These are phyloP conservation scores for Trametes sanguinea DNA, from an alignment of 768 basidiomycete species.

Conservation along the genomic window DNA sequence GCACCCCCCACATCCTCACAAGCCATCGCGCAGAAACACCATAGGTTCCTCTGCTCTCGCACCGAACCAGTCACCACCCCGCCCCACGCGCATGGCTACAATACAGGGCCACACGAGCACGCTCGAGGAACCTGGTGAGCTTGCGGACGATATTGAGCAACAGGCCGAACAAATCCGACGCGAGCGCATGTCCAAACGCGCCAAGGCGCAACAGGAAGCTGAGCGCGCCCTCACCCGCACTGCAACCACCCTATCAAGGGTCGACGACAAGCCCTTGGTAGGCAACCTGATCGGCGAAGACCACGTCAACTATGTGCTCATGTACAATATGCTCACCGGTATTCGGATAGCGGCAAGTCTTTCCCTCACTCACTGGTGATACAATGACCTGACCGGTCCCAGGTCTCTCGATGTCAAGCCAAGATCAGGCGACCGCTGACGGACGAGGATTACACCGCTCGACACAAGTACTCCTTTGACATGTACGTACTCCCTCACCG, in stretches of 20 bases:
- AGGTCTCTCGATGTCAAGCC: slow-evolving; percentile 96
- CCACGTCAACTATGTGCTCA: slow-evolving; percentile 97
- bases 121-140: slow-evolving; percentile 48
- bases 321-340: slow-evolving; percentile 99
- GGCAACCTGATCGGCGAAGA: slow-evolving; percentile 98
- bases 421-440: slow-evolving; percentile 87
- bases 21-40: slow-evolving; percentile 66
- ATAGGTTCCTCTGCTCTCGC: slow-evolving; percentile 49
- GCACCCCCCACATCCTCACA: slow-evolving; percentile 47
- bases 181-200: slow-evolving; percentile 74
- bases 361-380: neutral
- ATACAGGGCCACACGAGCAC: slow-evolving; percentile 20
- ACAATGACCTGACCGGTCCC: slow-evolving; percentile 12
- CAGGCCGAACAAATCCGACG: slow-evolving; percentile 86
- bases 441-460: slow-evolving; percentile 82
- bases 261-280: slow-evolving; percentile 60
- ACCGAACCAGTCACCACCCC: slow-evolving; percentile 20
- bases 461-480: slow-evolving; percentile 96
- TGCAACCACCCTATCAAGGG: slow-evolving; percentile 27
- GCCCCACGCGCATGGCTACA: slow-evolving; percentile 26
- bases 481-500: slow-evolving; percentile 60
- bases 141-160: slow-evolving; percentile 82
- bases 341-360: slow-evolving; percentile 86
- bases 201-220: slow-evolving; percentile 62
- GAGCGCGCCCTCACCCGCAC: slow-evolving; percentile 50